Evolutionary conservation across 1,139 yeast genomes (phyloP), one percentile per base, ranked within the genome.

Genomic region (Lodderomyces orthopsilosis): DNA sequence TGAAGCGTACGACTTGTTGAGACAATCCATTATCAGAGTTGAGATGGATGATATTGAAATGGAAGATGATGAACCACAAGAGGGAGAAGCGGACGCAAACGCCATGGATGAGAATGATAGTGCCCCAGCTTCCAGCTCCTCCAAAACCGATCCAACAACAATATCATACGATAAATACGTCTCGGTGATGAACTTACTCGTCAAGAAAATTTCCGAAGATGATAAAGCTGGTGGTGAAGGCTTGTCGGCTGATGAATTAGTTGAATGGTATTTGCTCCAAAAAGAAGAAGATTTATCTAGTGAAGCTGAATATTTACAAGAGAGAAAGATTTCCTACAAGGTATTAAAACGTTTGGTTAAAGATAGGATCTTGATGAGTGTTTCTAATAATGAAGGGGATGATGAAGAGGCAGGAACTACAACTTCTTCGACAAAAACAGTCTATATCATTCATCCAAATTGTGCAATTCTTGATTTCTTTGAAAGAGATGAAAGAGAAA

Each of bases 31-130:
- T 49, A 89, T 93, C 52, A 81, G 95, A 52, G 98, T 93, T 38
- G 98, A 93, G 59, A 86, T 86, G 66, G 98, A 93, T 54, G 98
- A 93, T 62, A 77, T 94, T 35, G 95, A 88, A 47, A 74, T 93
- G 42, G 95, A 83, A 10, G 94, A 81, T 13, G 90, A 79, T 15
- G 81, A 70, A 1, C 59, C 45, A 14, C 60, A 50, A 6, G 64
- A 57, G 17, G 58, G 49, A 17, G 41, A 67, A 17, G 60, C 49
- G 3, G 63, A 57, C 18, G 58, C 51, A 13, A 17, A 14, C 15
- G 32, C 17, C 17, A 30, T 30, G 34, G 34, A 30, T 15, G 34
- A 30, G 19, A 19, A 15, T 15, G 12, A 6, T 17, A 27, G 17
- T 27, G 32, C 19, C 15, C 12, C 19, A 4, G 12, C 12, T 4